Evolutionary conservation across 129 eudicot species (phyloP), one percentile per base, ranked within the genome.

Genomic region (Oenanthe sinensis): DNA sequence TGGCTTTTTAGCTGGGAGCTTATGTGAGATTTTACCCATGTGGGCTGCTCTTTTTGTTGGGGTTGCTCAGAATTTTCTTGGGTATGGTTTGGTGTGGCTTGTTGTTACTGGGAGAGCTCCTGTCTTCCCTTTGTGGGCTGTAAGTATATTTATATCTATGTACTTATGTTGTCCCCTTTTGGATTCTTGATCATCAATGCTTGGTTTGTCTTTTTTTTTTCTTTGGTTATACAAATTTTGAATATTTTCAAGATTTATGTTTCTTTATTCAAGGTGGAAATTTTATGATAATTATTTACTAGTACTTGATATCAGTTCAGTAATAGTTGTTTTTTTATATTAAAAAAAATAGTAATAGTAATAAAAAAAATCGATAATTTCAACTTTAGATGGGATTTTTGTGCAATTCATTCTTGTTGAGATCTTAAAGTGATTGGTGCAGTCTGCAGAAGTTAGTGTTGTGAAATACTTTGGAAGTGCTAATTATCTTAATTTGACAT

Each of bases 51-150:
- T 96, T 47, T 85, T 96, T 81, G 84, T 96, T 80, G 99, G 99
- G 80, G 97, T 91, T 77, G 26, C 90, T 43, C 95, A 90, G 87
- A 96, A 92, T 80, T 87, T 96, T 78, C 67, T 96, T 81, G 99
- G 99, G 1, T 90, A 96, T 89, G 99, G 97, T 68, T 81, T 88
- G 93, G 97, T 96, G 46, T 96, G 99, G 99, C 97, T 96, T 26
- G 63, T 92, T 62, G 90, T 96, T 79, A 87, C 97, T 69, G 91
- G 91, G 6, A 74, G 87, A 87, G 85, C 84, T 76, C 97, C 97
- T 30, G 54, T 81, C 55, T 82, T 96, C 87, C 99, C 99, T 14
- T 84, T 96, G 83, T 92, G 99, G 99, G 92, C 88, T 76, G 99
- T 96, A 81, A 92, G 99, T 96, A 43, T 77, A 52, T 36, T 36